These are phyloP conservation scores for Termitomyces sp. DNA, from an alignment of 768 basidiomycete genomes.

Conservation along the genomic window DNA sequence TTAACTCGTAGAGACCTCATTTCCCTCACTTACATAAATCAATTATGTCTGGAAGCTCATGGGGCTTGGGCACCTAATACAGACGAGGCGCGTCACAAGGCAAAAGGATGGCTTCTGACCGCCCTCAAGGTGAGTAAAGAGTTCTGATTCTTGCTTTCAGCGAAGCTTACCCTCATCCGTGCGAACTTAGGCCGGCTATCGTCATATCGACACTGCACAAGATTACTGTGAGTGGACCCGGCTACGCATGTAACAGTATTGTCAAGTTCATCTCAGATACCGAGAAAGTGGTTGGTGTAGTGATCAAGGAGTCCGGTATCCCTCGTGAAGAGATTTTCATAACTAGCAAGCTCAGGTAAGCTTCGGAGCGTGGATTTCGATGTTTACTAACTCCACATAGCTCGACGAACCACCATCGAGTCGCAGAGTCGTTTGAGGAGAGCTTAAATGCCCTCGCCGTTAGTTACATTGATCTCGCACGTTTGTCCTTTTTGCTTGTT, in stretches of 20 bases:
- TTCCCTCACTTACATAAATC: not conserved
- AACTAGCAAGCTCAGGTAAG: constrained; percentile 43
- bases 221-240: constrained; percentile 20
- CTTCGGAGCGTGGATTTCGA: not conserved
- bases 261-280: constrained; percentile 19
- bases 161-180: not conserved
- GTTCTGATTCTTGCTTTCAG: not conserved
- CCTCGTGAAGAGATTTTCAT: constrained; percentile 43
- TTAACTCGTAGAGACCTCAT: not conserved
- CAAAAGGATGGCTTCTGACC: constrained; percentile 31
- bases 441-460: constrained; percentile 33
- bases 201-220: constrained; percentile 36
- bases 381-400: not conserved
- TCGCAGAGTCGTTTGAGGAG: constrained; percentile 34
- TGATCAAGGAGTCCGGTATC: constrained; percentile 40
- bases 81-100: constrained; percentile 25
- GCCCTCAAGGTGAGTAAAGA: constrained; percentile 29
- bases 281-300: constrained; percentile 36
- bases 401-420: constrained; percentile 23
- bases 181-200: constrained; percentile 28
- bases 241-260: not conserved
- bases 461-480: constrained; percentile 44
- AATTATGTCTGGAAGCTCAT: constrained; percentile 20
- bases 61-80: constrained; percentile 34
- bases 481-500: not conserved